Base-by-base conservation (phyloP, 2,329 filamentous ascomycete genomes). In the Pseudogymnoascus sp. region DNA sequence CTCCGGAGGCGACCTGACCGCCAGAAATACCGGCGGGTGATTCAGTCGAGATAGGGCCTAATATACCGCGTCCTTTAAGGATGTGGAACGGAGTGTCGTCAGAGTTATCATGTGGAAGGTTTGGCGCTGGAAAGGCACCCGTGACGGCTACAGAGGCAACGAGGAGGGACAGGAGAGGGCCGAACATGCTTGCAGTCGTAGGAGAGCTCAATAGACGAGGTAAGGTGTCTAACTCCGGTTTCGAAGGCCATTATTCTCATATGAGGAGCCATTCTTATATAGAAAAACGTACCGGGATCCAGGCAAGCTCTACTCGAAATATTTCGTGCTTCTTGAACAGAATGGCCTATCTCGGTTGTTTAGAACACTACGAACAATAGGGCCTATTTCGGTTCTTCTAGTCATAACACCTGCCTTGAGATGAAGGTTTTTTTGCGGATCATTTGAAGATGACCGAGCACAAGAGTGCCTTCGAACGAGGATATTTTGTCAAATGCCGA, bases 21-120 rank as follows among this genome's bases (percentile, higher is more conserved):
- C 68, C 68, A 60, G 66, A 64, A 24, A 70, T 63, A 10, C 60
- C 67, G 4, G 56, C 40, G 4, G 68, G 62, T 12, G 65, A 68
- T 40, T 35, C 63, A 28, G 68, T 69, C 19, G 67, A 61, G 31
- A 70, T 69, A 10, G 68, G 68, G 14, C 59, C 61, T 16, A 70
- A 67, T 40, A 61, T 16, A 10, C 61, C 66, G 31, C 68, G 62
- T n/a, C 46, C 59, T 10, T 59, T 40, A n/a, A 60, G 28, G 33
- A 24, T 37, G 16, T 60, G 59, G n/a, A 60, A 40, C 19, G 37
- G 56, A 40, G 31, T 28, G 35, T 59, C 59, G 40, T 37, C 59
- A 60, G 19, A 35, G 26, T 11, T 60, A n/a, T 16, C 59, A 40
- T 40, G 37, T 40, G 37, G 37, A 24, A 24, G 22, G 24, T 40